phyloP scores from a whole-genome alignment of 2,329 filamentous ascomycete species.

The Hymenoscyphus albidus region DNA sequence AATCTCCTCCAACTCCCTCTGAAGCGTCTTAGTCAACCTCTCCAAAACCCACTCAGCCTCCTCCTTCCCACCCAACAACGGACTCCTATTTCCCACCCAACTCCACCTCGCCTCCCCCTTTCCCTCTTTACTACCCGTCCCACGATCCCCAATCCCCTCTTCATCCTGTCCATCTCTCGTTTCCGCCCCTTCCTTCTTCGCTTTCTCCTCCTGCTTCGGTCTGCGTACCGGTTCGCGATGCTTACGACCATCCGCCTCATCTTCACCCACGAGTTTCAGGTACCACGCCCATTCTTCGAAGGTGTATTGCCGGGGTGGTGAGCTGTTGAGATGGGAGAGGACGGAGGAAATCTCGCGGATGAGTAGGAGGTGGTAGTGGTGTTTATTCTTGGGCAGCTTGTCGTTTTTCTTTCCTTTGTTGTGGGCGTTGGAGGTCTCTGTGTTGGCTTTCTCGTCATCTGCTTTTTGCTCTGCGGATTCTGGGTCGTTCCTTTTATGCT shows the following conservation, averaged over 20 bases:
- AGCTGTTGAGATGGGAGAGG: conserved; percentile 56
- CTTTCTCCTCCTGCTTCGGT: conserved; percentile 8
- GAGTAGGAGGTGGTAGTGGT: conserved; percentile 59
- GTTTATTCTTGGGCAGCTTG: conserved; percentile 33
- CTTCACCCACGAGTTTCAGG: conserved; percentile 69
- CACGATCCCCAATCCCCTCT: conserved; percentile 27
- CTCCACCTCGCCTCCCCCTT: conserved; percentile 53
- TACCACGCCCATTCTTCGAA: conserved; percentile 89
- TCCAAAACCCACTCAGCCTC: conserved; percentile 74
- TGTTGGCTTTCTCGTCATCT: conserved; percentile 12
- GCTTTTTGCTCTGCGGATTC: conserved; percentile 24
- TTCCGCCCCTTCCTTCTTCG: neutral
- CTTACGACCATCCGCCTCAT: conserved; percentile 49
- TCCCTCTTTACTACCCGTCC: conserved; percentile 20
- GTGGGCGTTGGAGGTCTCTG: conserved; percentile 15
- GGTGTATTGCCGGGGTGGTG: conserved; percentile 61
- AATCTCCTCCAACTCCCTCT: conserved; percentile 32
- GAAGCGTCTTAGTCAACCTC: conserved; percentile 54
- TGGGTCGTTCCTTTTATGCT: conserved; percentile 19
- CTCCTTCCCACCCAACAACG: conserved; percentile 63
- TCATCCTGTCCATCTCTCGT: conserved; percentile 23
- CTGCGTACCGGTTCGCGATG: conserved; percentile 41
- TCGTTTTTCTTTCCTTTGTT: conserved; percentile 19
- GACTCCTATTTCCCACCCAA: conserved; percentile 67
- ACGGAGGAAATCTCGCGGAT: conserved; percentile 67